Evolutionary conservation across 2,329 filamentous ascomycete species (phyloP), one percentile per base, ranked within the genome.

Genomic region (Emergomyces pasteurianus): DNA sequence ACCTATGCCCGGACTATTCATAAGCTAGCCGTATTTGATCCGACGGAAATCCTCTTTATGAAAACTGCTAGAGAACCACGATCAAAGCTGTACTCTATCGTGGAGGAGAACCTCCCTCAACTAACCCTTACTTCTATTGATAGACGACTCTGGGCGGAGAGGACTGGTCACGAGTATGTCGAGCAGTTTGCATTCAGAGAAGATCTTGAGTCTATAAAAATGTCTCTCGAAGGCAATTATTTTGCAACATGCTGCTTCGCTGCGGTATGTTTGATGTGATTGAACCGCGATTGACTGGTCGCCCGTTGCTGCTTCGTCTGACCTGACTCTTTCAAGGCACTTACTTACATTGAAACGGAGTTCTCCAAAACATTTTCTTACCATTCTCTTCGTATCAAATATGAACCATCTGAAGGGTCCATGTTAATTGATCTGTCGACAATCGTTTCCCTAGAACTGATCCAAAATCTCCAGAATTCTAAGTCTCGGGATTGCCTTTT

Each of bases 381-480:
- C n/a, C 87, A 94, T 70, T 92, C 92, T 23, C 81, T 97, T 38
- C 85, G 90, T 3, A 87, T 97, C 69, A 87, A 85, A 64, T 96
- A 95, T 66, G 87, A 92, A 68, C 88, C 91, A 0, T 91, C 90
- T 0, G 89, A 95, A 70, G 89, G 92, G 28, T 89, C 90, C 0
- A 96, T 97, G 92, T 90, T 95, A 83, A 95, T 97, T 67, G 92
- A 96, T 68, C 81, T 94, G 2, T 87, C 90, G 0, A 95, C 92
- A 0, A 90, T 96, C 34, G 82, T 86, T 43, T 90, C 90, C 0
- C 79, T 99, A 2, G 94, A 99, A 71, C 80, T 99, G 6, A 88
- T 97, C 31, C 90, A 96, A 68, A 99, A 96, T 65, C 70, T 92
- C 0, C 86, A 89, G 14, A 86, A 87, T 66, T 69, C 85, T 0